These are phyloP conservation scores for Turnera subulata DNA, from an alignment of 345 rosid species.

Conservation along the genomic window DNA sequence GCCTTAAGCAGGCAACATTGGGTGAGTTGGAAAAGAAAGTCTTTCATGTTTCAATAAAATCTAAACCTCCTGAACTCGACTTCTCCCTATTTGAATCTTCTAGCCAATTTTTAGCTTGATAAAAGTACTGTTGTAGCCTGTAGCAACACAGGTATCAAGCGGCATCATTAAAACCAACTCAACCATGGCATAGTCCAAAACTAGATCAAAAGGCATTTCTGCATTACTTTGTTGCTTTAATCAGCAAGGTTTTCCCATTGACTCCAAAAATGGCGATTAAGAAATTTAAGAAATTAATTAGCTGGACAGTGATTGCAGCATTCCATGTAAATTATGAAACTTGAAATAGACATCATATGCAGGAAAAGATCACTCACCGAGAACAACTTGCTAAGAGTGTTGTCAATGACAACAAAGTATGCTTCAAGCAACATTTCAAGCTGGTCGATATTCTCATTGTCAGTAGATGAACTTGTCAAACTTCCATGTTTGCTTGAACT, in stretches of 20 bases:
- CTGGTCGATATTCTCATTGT: slow-evolving; percentile 71
- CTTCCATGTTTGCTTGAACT: slow-evolving; percentile 63
- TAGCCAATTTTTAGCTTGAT: too few species aligned
- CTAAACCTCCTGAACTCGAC: too few species aligned
- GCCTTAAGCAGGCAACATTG: too few species aligned
- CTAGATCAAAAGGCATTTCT: not conserved
- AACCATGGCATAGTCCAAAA: not conserved
- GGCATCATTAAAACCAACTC: not conserved
- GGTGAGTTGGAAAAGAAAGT: too few species aligned
- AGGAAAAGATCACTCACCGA: slow-evolving; percentile 48
- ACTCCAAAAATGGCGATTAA: not conserved
- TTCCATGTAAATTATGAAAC: slow-evolving; percentile 1
- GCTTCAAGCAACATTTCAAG: slow-evolving; percentile 97
- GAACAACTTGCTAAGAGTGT: slow-evolving; percentile 76
- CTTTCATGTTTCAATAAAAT: too few species aligned
- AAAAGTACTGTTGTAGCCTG: too few species aligned
- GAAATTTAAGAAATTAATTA: not conserved
- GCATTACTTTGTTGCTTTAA: not conserved
- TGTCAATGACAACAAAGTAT: slow-evolving; percentile 70
- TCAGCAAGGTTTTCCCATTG: not conserved
- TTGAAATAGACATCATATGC: not conserved
- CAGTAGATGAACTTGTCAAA: slow-evolving; percentile 56
- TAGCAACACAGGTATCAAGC: too few species aligned
- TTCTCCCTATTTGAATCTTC: too few species aligned
- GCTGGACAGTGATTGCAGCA: not conserved